phyloP scores from a whole-genome alignment of 179 eudicot species.

The Monotropa hypopitys region DNA sequence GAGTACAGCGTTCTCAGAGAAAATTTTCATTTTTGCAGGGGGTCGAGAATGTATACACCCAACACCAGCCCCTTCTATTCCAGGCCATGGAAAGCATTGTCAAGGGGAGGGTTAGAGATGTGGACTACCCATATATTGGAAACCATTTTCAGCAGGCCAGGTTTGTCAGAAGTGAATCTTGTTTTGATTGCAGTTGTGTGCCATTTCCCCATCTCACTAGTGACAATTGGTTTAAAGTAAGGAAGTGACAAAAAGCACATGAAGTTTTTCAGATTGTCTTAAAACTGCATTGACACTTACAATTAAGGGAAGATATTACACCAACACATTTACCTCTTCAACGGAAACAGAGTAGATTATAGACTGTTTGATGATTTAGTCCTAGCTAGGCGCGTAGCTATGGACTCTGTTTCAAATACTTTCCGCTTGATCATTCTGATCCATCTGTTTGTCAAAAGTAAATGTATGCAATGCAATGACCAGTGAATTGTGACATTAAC shows the following conservation, averaged over 20 bases:
- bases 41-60: conserved; percentile 89
- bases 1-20: background rate
- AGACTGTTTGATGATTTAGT: background rate
- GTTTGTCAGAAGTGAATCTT: conserved; percentile 16
- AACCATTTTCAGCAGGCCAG: conserved; percentile 81
- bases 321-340: background rate
- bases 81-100: conserved; percentile 79
- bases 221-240: background rate
- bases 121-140: conserved; percentile 73
- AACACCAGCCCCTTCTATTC: conserved; percentile 78
- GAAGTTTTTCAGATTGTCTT: background rate
- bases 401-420: background rate
- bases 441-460: background rate
- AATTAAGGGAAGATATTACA: background rate
- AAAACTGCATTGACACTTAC: background rate
- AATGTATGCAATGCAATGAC: background rate
- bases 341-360: background rate
- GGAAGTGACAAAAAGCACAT: background rate
- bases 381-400: background rate
- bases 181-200: background rate
- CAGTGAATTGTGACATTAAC: background rate
- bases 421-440: background rate
- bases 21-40: conserved; percentile 35
- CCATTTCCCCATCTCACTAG: background rate
- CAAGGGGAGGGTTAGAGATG: conserved; percentile 73